Base-by-base conservation (phyloP, 2,329 filamentous ascomycete species). In the Claviceps fusiformis region DNA sequence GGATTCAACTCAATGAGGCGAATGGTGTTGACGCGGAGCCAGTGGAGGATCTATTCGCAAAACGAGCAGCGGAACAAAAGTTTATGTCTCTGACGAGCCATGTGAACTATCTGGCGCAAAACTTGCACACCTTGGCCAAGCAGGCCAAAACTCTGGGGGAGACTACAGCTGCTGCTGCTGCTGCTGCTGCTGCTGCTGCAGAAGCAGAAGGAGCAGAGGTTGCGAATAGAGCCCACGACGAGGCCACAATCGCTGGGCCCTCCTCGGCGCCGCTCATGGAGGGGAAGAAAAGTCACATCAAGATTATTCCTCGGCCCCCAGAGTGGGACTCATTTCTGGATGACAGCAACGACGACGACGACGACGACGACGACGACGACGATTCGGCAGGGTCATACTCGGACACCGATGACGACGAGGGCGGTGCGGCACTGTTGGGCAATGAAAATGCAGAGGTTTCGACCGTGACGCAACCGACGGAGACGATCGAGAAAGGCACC, bases 81-180 rank as follows among this genome's bases (percentile, higher is more conserved):
- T 75, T 82, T 46, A 74, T 84, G 71, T 83, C 78, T 10, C 68
- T 93, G 55, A 86, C 86, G 71, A 85, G 81, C 56, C 85, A 88
- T 61, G 68, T 92, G 61, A 92, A 92, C 64, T 88, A 85, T 62
- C 71, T 92, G 8, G 76, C 81, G 2, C 82, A 86, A 65, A 88
- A 88, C 61, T 77, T 91, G 59, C 81, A 87, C 62, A 68, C 71
- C 2, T 73, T 92, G 63, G 83, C 81, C 15, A 85, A 79, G 62
- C 76, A 81, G 52, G 72, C 71, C 2, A 60, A 73, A 44, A 59
- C 60, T 5, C 60, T 59, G 43, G 60, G 59, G 5, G 53, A n/a
- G 24, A 24, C 48, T 5, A 29, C 48, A 13, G 41, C 60, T 29
- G 59, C 61, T 33, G 31, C 31, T 33, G 31, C 31, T 33, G 31